Percentiles rank a stretch among this genome's conserved stretches.
These are phyloP conservation scores for Prosopis cineraria DNA, from an alignment of 306 rosid species.

Conservation along the genomic window DNA sequence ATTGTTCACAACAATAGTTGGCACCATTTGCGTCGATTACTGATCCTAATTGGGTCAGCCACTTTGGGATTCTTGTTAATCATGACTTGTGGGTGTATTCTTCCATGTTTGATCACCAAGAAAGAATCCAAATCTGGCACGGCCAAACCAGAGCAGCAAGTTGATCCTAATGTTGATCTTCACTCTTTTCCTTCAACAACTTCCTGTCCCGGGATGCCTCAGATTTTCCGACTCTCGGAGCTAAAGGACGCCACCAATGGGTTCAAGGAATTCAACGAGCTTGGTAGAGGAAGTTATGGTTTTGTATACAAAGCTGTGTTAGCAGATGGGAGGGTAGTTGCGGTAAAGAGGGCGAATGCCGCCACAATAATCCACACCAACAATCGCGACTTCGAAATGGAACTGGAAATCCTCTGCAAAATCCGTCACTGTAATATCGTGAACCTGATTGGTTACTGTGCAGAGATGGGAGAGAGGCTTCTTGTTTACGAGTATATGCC, in stretches of 20 bases:
- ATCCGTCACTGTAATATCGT: constrained; percentile 75
- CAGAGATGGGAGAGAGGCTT: constrained; percentile 96
- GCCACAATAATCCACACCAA: constrained; percentile 90
- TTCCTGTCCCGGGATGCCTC: constrained; percentile 83
- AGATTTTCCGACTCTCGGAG: constrained; percentile 86
- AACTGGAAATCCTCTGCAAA: constrained; percentile 80
- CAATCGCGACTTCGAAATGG: constrained; percentile 84
- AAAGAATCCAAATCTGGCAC: constrained; percentile 64
- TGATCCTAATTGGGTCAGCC: constrained; percentile 60
- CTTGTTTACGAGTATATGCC: constrained; percentile 94
- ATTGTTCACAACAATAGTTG: constrained; percentile 45
- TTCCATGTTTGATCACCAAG: constrained; percentile 39
- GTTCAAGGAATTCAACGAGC: constrained; percentile 93
- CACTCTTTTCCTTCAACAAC: constrained; percentile 39
- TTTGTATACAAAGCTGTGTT: constrained; percentile 88
- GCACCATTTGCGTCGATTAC: constrained; percentile 51
- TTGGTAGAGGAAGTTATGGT: constrained; percentile 92
- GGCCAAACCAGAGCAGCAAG: constrained; percentile 61
- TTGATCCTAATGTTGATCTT: constrained; percentile 44
- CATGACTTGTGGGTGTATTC: constrained; percentile 57
- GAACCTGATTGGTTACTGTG: constrained; percentile 85
- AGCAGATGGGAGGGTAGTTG: constrained; percentile 78
- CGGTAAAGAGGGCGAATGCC: constrained; percentile 92
- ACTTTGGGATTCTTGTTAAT: constrained; percentile 53
- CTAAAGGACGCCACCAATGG: constrained; percentile 95